These are phyloP conservation scores for Rosa rugosa DNA, from an alignment of 306 rosid genomes.

Conservation along the genomic window DNA sequence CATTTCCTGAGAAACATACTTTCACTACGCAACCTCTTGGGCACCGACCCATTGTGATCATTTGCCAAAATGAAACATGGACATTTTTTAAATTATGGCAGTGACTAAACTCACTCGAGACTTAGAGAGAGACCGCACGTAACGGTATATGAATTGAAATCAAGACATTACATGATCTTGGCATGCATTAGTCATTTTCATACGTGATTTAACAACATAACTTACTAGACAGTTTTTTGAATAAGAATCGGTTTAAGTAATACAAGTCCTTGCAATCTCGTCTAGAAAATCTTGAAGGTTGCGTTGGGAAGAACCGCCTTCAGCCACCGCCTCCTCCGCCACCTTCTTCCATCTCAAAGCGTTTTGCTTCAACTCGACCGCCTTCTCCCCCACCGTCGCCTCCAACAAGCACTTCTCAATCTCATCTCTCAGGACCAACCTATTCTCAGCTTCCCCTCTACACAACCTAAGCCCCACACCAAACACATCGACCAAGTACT, in stretches of 20 bases:
- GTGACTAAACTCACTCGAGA: neutral
- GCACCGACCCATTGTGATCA: too few species aligned
- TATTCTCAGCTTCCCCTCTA: slow-evolving; percentile 28
- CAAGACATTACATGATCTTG: too few species aligned
- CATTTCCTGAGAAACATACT: neutral
- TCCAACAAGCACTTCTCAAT: slow-evolving; percentile 46
- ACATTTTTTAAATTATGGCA: neutral
- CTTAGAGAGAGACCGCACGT: neutral
- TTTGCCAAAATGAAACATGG: neutral
- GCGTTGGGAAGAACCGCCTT: slow-evolving; percentile 52
- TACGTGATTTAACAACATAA: neutral
- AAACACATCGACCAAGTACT: slow-evolving; percentile 45
- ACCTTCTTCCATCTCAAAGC: slow-evolving; percentile 45
- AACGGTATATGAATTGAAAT: neutral
- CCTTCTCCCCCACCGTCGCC: slow-evolving; percentile 48
- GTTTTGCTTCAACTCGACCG: slow-evolving; percentile 44
- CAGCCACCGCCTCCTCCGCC: slow-evolving; percentile 53
- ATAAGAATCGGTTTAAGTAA: neutral
- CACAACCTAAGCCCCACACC: slow-evolving; percentile 50
- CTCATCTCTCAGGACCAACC: slow-evolving; percentile 44
- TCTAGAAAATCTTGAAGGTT: slow-evolving; percentile 45
- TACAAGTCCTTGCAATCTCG: slow-evolving; percentile 30
- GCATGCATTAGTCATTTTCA: too few species aligned
- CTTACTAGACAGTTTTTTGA: neutral
- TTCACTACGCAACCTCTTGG: neutral